phyloP scores from a whole-genome alignment of 1,284 basidiomycete species.

The Ganoderma boninense region DNA sequence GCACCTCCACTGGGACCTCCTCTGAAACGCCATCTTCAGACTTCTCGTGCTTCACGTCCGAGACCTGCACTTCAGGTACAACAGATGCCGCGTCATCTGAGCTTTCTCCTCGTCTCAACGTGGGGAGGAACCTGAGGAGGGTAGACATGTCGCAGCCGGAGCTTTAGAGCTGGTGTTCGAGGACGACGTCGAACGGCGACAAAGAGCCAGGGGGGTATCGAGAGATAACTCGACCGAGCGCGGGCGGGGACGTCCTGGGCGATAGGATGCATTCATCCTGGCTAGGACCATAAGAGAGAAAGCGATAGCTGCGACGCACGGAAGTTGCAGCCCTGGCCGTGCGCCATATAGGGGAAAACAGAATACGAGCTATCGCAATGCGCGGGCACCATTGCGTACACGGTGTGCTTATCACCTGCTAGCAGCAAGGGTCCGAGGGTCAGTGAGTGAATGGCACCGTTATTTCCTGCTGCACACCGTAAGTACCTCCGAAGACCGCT shows the following conservation, averaged over 20 bases:
- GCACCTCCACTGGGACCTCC: constrained; percentile 16
- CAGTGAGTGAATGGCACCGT: not conserved
- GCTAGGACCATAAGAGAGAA: constrained; percentile 11
- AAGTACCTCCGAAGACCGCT: not conserved
- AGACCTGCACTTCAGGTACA: constrained; percentile 11
- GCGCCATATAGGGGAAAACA: not conserved
- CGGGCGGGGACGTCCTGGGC: not conserved
- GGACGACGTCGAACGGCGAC: not conserved
- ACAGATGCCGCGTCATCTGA: constrained; percentile 6
- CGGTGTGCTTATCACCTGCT: not conserved
- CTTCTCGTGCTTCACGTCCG: constrained; percentile 22
- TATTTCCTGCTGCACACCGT: not conserved
- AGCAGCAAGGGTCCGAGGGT: not conserved
- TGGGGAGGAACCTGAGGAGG: constrained; percentile 18
- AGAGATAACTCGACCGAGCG: not conserved
- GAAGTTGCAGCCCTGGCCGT: not conserved
- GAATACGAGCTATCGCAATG: constrained; percentile 9
- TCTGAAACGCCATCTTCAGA: constrained; percentile 20
- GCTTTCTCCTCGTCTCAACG: constrained; percentile 6
- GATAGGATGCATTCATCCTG: not conserved
- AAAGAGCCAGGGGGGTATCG: not conserved
- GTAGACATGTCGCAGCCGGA: constrained; percentile 18
- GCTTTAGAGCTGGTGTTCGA: not conserved
- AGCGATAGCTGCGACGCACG: not conserved
- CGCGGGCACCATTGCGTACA: constrained; percentile 9